Percentiles rank a stretch among this genome's conserved stretches.
phyloP scores from a whole-genome alignment of 352 stramenopile genomes.

The Globisporangium lucens region DNA sequence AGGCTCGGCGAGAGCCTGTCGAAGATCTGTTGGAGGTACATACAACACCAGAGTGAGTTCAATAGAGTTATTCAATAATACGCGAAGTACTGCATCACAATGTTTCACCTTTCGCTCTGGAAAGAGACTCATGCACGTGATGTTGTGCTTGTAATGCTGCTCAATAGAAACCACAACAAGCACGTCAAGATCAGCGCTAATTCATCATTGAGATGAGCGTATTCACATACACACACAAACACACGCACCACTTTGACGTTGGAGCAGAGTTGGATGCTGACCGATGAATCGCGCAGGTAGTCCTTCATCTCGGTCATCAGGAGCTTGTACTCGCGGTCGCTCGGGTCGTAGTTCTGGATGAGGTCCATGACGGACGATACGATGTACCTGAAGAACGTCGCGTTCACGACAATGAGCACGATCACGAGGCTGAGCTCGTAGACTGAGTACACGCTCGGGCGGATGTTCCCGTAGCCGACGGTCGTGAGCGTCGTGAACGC shows the following conservation, averaged over 20 bases:
- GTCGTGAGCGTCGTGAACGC: slow-evolving; percentile 90
- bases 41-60: neutral
- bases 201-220: slow-evolving; percentile 6
- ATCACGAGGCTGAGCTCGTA: slow-evolving; percentile 73
- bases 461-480: slow-evolving; percentile 83
- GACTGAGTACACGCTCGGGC: slow-evolving; percentile 65
- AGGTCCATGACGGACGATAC: slow-evolving; percentile 79
- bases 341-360: slow-evolving; percentile 76
- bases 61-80: neutral
- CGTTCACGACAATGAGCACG: slow-evolving; percentile 77
- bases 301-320: slow-evolving; percentile 87
- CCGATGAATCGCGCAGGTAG: slow-evolving; percentile 65
- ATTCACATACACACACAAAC: neutral
- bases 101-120: slow-evolving; percentile 66
- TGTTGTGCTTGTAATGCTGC: slow-evolving; percentile 74
- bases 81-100: neutral
- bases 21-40: slow-evolving; percentile 49
- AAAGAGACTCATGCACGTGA: slow-evolving; percentile 71
- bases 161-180: neutral
- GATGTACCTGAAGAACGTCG: slow-evolving; percentile 82
- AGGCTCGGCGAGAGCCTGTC: slow-evolving; percentile 77
- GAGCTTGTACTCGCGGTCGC: slow-evolving; percentile 68
- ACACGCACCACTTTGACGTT: slow-evolving; percentile 64
- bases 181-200: neutral
- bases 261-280: slow-evolving; percentile 48